These are phyloP conservation scores for Paracamarosporium sp. DNA, from an alignment of 2,329 filamentous ascomycete genomes.

Conservation along the genomic window DNA sequence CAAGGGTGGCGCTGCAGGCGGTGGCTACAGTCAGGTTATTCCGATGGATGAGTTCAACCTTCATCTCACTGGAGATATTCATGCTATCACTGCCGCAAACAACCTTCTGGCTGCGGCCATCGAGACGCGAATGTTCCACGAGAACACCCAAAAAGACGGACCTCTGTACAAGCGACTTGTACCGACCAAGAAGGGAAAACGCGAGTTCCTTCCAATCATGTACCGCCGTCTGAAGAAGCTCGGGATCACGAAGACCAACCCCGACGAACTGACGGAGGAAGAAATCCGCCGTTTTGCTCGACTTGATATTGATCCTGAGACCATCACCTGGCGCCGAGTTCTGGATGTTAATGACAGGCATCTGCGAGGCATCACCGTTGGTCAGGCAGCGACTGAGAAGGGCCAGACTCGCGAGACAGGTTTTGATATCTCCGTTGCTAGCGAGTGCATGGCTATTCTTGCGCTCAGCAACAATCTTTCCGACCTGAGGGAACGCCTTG, in stretches of 20 bases:
- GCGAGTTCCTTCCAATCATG: slow-evolving; percentile 88
- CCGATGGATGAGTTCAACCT: slow-evolving; percentile 99
- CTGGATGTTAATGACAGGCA: slow-evolving; percentile 97
- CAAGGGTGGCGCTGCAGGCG: slow-evolving; percentile 96
- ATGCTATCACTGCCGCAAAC: slow-evolving; percentile 96
- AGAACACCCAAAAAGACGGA: slow-evolving; percentile 91
- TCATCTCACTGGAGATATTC: slow-evolving; percentile 96
- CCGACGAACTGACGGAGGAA: slow-evolving; percentile 86
- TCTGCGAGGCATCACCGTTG: slow-evolving; percentile 86
- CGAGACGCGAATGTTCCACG: slow-evolving; percentile 98
- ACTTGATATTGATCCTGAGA: slow-evolving; percentile 93
- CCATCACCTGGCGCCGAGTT: slow-evolving; percentile 96
- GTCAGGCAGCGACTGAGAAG: slow-evolving; percentile 88
- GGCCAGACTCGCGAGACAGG: slow-evolving; percentile 86
- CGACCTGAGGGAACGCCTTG: slow-evolving; percentile 92
- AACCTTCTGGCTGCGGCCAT: slow-evolving; percentile 96
- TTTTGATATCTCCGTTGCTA: slow-evolving; percentile 97
- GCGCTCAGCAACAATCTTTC: slow-evolving; percentile 86
- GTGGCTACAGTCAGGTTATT: slow-evolving; percentile 98
- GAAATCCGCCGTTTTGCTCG: slow-evolving; percentile 90
- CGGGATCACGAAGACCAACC: slow-evolving; percentile 93
- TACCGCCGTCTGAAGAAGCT: slow-evolving; percentile 93
- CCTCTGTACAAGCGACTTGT: slow-evolving; percentile 87
- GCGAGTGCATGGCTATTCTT: slow-evolving; percentile 97
- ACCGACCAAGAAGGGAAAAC: slow-evolving; percentile 86